These are phyloP conservation scores for Pythium dissimile DNA, from an alignment of 352 stramenopile genomes.

Conservation along the genomic window DNA sequence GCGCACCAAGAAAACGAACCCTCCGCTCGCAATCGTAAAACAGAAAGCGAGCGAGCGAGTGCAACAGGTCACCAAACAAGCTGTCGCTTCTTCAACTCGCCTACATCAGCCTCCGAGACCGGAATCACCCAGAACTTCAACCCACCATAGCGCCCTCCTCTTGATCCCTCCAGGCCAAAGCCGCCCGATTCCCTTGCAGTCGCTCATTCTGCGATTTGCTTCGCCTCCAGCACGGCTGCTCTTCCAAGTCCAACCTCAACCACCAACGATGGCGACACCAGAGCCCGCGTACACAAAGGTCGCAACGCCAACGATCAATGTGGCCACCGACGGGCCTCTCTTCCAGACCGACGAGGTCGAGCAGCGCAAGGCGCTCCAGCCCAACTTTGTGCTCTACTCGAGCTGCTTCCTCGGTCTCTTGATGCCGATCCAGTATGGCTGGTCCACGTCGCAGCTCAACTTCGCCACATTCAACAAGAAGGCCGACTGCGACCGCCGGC, in stretches of 20 bases:
- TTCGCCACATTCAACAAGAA: conserved; percentile 50
- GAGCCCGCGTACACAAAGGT: conserved; percentile 1
- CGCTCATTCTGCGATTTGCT: conserved; percentile 7
- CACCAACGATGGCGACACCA: conserved; percentile 6
- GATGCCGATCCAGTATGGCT: conserved; percentile 49
- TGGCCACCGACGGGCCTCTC: neutral
- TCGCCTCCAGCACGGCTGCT: neutral
- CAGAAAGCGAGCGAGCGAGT: too few relatives aligned
- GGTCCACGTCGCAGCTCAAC: conserved; percentile 68
- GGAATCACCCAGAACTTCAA: too few relatives aligned
- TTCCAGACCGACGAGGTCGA: conserved; percentile 6
- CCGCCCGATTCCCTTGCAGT: too few relatives aligned
- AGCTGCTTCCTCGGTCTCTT: conserved; percentile 48
- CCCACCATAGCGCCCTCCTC: too few relatives aligned
- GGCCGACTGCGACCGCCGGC: conserved; percentile 36
- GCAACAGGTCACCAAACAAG: too few relatives aligned
- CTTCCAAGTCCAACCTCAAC: neutral
- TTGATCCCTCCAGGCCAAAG: too few relatives aligned
- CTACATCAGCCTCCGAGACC: too few relatives aligned
- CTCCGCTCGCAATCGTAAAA: too few relatives aligned
- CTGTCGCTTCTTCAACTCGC: too few relatives aligned
- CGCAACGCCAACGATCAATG: conserved; percentile 7
- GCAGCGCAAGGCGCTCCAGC: conserved; percentile 11
- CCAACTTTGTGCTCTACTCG: conserved; percentile 42
- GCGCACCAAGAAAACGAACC: too few relatives aligned